These are phyloP conservation scores for Bathelium albidoporum DNA, from an alignment of 495 filamentous ascomycete species.

Conservation along the genomic window DNA sequence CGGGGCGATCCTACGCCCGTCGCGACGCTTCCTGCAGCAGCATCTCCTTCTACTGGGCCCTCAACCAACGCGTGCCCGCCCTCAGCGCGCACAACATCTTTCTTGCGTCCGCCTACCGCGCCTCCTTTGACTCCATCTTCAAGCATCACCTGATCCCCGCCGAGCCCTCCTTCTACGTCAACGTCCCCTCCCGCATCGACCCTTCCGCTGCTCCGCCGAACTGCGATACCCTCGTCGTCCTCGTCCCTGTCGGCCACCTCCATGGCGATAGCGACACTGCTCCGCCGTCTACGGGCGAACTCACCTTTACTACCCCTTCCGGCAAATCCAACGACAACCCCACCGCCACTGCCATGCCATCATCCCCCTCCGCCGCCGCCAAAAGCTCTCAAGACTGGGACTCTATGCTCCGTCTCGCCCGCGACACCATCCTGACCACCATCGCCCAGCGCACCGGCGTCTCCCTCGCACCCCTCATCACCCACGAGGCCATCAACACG, in stretches of 20 bases:
- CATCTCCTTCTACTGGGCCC: constrained; percentile 66
- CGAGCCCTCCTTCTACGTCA: constrained; percentile 63
- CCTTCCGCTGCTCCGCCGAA: constrained; percentile 51
- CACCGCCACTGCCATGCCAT: not conserved
- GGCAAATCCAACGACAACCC: constrained; percentile 6
- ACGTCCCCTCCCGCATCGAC: constrained; percentile 57
- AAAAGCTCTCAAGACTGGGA: constrained; percentile 53
- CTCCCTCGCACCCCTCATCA: constrained; percentile 36
- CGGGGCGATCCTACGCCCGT: constrained; percentile 38
- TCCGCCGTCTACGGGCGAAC: constrained; percentile 24
- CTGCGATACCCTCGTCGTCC: constrained; percentile 50
- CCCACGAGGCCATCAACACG: constrained; percentile 52
- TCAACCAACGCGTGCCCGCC: constrained; percentile 44
- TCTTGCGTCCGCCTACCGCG: constrained; percentile 55
- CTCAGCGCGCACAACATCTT: constrained; percentile 65
- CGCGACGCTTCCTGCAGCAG: constrained; percentile 52
- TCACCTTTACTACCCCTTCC: not conserved
- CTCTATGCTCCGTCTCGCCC: constrained; percentile 40
- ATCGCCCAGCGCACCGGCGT: constrained; percentile 45
- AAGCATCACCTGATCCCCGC: constrained; percentile 49
- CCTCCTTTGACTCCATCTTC: constrained; percentile 63
- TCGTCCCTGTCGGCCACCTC: constrained; percentile 59
- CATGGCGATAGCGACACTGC: constrained; percentile 23
- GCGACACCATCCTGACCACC: constrained; percentile 43
- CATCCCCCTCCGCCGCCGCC: no score